Evolutionary conservation across 31 red algal species (phyloP).

Genomic region (Odonthalia washingtoniensis): DNA sequence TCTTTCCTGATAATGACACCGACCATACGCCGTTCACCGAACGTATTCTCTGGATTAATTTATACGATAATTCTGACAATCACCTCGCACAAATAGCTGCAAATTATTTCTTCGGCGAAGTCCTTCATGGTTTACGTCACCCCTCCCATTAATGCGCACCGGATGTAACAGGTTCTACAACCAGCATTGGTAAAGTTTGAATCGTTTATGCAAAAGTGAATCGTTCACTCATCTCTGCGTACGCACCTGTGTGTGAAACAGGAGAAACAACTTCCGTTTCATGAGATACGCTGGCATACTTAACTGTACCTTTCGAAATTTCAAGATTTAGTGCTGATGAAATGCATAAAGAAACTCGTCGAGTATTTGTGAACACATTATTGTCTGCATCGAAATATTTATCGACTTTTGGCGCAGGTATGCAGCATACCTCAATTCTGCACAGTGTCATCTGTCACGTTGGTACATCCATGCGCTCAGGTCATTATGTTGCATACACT

Average conservation of each 20-base stretch:
- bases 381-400: conserved; percentile 43
- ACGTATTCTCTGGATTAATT: conserved; percentile 60
- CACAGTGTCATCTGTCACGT: conserved; percentile 68
- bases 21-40: conserved; percentile 66
- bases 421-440: conserved; percentile 41
- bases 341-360: conserved; percentile 35
- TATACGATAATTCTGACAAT: background rate
- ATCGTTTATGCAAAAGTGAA: conserved; percentile 48
- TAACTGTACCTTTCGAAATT: conserved; percentile 69
- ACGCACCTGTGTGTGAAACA: conserved; percentile 59
- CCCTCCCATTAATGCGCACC: too few relatives aligned
- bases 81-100: conserved; percentile 35
- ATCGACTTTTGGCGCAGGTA: conserved; percentile 11
- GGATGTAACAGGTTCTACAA: too few relatives aligned
- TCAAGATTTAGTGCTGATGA: conserved; percentile 49
- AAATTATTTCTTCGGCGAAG: conserved; percentile 50
- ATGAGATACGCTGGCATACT: conserved; percentile 39
- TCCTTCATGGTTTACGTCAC: conserved; percentile 25
- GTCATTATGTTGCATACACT: conserved; percentile 81
- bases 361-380: conserved; percentile 33
- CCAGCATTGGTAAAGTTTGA: background rate
- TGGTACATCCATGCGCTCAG: conserved; percentile 35
- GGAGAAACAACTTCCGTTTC: conserved; percentile 49
- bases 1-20: conserved; percentile 20
- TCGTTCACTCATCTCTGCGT: conserved; percentile 59